Conservation (phyloP, 2,329 filamentous ascomycete genomes). For the Pyrenochaeta sp. region DNA sequence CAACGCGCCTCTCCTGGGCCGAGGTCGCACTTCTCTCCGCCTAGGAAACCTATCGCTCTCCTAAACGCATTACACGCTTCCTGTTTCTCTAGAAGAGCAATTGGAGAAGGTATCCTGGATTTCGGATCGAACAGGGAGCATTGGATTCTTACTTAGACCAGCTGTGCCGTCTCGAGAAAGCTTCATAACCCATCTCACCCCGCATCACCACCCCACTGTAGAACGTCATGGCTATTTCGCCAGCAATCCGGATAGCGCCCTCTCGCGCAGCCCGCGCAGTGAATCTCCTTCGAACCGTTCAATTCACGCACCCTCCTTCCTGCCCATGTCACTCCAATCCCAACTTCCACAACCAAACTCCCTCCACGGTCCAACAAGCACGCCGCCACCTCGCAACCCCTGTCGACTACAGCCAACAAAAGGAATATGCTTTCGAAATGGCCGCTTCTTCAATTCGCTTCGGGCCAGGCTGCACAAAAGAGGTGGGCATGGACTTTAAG, state of each 20-base stretch:
- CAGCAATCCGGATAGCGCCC: conserved; percentile 46
- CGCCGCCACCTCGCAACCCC: conserved; percentile 77
- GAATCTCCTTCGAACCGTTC: conserved; percentile 84
- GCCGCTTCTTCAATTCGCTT: conserved; percentile 94
- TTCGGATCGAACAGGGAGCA: no score
- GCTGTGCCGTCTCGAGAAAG: no score
- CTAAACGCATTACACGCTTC: no score
- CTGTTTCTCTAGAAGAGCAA: no score
- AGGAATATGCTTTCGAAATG: conserved; percentile 99
- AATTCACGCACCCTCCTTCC: conserved; percentile 87
- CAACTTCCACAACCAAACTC: conserved; percentile 67
- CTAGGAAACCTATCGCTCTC: no score
- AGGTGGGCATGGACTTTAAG: conserved; percentile 97
- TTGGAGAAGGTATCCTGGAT: no score
- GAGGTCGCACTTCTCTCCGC: conserved; percentile 11
- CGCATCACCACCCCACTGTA: neutral
- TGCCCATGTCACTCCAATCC: conserved; percentile 96
- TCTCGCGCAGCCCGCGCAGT: conserved; percentile 66
- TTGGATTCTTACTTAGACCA: no score
- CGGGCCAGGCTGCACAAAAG: conserved; percentile 88
- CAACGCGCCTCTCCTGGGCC: conserved; percentile 1
- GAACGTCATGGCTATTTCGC: conserved; percentile 24
- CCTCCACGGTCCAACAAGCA: conserved; percentile 57
- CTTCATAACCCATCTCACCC: no score
- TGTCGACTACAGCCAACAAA: conserved; percentile 72